phyloP scores from a whole-genome alignment of 495 filamentous ascomycete species.

The Friedmanniomyces simplex region DNA sequence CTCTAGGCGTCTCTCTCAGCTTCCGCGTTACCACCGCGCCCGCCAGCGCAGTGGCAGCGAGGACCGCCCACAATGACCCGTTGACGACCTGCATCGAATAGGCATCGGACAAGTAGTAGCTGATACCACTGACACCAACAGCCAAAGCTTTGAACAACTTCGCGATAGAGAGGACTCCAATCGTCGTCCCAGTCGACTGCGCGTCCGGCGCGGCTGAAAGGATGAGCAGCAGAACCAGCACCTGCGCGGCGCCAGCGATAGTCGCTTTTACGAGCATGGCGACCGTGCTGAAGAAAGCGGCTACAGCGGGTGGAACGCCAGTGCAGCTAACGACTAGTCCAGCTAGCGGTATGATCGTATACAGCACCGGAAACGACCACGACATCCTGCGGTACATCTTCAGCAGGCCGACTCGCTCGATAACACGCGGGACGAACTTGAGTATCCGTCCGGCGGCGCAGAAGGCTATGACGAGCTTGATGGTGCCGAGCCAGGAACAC shows the following conservation, averaged over 20 bases:
- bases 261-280: constrained; percentile 35
- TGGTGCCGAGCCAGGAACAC: constrained; percentile 33
- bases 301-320: constrained; percentile 26
- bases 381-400: constrained; percentile 32
- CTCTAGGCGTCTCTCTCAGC: constrained; percentile 34
- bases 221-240: constrained; percentile 35
- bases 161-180: constrained; percentile 37
- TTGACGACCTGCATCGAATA: constrained; percentile 31
- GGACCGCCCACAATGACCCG: constrained; percentile 32
- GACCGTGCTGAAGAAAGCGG: constrained; percentile 27
- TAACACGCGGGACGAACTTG: constrained; percentile 23
- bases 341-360: constrained; percentile 28
- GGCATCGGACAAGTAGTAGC: constrained; percentile 34
- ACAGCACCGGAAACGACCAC: constrained; percentile 34
- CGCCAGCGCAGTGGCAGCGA: constrained; percentile 29
- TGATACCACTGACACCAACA: constrained; percentile 35
- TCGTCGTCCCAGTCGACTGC: constrained; percentile 36
- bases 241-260: constrained; percentile 31
- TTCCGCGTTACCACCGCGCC: constrained; percentile 36
- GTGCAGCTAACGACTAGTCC: constrained; percentile 2
- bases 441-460: constrained; percentile 31
- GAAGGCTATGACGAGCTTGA: constrained; percentile 29
- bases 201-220: constrained; percentile 39
- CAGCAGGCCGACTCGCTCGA: constrained; percentile 33
- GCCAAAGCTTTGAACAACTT: constrained; percentile 36